phyloP scores from a whole-genome alignment of 352 stramenopile species.

The Phytophthora melonis region DNA sequence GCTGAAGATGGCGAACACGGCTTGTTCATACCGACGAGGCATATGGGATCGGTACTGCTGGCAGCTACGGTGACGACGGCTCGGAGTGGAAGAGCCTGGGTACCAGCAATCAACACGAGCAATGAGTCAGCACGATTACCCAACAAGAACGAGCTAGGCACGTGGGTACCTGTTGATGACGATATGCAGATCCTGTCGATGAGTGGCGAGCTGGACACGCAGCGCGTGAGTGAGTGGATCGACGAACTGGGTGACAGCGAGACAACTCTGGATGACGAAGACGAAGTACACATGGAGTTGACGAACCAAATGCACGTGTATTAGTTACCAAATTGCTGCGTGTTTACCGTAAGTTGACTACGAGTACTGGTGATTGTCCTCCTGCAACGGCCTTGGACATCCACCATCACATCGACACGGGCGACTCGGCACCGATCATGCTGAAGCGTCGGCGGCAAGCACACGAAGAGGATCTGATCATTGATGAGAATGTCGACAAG shows the following conservation, averaged over 20 bases:
- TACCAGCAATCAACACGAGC: neutral
- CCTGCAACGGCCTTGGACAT: neutral
- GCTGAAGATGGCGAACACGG: neutral
- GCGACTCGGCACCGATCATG: too few species aligned
- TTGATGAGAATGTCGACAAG: neutral
- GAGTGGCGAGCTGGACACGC: neutral
- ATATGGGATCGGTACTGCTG: neutral
- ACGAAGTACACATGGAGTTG: neutral
- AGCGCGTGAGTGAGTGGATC: too few species aligned
- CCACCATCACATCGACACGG: neutral
- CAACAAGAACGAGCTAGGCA: neutral
- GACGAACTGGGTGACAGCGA: neutral
- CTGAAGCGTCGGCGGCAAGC: neutral
- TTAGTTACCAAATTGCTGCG: constrained; percentile 1
- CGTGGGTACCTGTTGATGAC: neutral
- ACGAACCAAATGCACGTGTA: constrained; percentile 1
- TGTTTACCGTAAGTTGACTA: too few species aligned
- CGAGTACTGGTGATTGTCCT: too few species aligned
- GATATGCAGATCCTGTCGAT: too few species aligned
- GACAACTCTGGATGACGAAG: neutral
- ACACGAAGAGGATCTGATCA: neutral
- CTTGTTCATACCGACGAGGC: neutral
- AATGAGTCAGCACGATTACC: neutral
- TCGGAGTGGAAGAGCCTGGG: neutral
- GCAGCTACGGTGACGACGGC: neutral